Conservation (phyloP, 129 eudicot species). For the Oenanthe sinensis region DNA sequence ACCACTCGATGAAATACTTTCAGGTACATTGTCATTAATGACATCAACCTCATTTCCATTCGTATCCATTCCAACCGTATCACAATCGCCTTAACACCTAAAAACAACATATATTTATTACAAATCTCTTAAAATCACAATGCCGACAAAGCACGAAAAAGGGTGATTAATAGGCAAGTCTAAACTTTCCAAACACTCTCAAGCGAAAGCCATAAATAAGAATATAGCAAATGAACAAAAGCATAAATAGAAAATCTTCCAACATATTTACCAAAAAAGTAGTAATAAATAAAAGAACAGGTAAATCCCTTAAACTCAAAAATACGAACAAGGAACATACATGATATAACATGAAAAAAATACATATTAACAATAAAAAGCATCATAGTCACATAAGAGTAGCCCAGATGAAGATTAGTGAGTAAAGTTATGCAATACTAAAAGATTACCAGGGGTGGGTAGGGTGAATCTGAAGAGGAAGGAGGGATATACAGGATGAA, state of each 20-base stretch:
- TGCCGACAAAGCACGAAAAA: background rate
- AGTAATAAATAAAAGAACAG: background rate
- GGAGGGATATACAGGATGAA: background rate
- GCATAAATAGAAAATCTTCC: background rate
- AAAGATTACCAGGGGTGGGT: background rate
- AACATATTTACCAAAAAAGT: background rate
- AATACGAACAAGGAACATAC: background rate
- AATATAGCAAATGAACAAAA: background rate
- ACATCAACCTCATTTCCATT: conserved; percentile 43
- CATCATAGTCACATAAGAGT: background rate
- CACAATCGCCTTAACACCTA: conserved; percentile 23
- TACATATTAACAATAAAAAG: too few relatives aligned
- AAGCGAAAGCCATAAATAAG: background rate
- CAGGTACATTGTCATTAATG: conserved; percentile 32
- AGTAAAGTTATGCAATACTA: too few relatives aligned
- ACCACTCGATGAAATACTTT: conserved; percentile 42
- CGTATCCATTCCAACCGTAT: conserved; percentile 45
- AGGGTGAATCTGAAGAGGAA: background rate
- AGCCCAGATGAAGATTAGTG: conserved; percentile 1
- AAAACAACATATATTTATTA: background rate
- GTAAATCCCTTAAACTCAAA: background rate
- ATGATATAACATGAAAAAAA: background rate
- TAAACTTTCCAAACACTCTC: background rate
- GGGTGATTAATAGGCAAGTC: background rate
- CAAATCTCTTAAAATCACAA: background rate